Percentiles rank a stretch among this genome's conserved stretches.
phyloP scores from a whole-genome alignment of 1,139 yeast species.

The Yamadazyma sp. region DNA sequence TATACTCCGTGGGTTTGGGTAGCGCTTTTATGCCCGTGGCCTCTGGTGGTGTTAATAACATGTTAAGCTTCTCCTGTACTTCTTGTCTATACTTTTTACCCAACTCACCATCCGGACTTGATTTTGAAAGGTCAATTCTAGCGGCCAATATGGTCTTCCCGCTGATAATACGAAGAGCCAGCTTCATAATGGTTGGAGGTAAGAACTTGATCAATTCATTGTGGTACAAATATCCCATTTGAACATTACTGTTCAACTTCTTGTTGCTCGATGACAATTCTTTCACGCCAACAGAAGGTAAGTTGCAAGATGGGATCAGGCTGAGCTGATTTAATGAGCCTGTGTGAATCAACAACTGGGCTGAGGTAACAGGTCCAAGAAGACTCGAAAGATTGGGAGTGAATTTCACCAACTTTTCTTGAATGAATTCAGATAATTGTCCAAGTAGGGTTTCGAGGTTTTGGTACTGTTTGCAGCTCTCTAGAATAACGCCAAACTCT shows the following conservation, averaged over 20 bases:
- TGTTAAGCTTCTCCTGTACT: conserved; percentile 62
- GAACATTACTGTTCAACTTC: conserved; percentile 39
- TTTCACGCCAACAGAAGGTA: conserved; percentile 75
- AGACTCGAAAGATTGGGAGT: conserved; percentile 83
- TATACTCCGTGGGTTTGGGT: conserved; percentile 77
- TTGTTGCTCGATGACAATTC: conserved; percentile 41
- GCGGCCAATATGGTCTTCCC: conserved; percentile 85
- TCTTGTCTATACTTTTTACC: conserved; percentile 65
- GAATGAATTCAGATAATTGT: conserved; percentile 53
- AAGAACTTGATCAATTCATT: conserved; percentile 52
- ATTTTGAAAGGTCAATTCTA: conserved; percentile 61
- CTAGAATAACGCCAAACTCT: conserved; percentile 40
- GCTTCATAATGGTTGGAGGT: conserved; percentile 61
- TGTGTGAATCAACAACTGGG: conserved; percentile 66
- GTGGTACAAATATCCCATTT: conserved; percentile 63
- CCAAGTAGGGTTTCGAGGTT: conserved; percentile 44
- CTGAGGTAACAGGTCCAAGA: conserved; percentile 71
- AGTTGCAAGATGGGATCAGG: conserved; percentile 76
- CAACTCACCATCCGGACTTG: conserved; percentile 48
- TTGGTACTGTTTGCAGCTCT: conserved; percentile 50
- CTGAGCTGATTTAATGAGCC: conserved; percentile 76
- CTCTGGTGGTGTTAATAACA: conserved; percentile 78
- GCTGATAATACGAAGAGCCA: conserved; percentile 76
- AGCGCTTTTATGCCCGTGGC: conserved; percentile 68
- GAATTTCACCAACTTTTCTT: conserved; percentile 53